phyloP scores from a whole-genome alignment of 2,329 filamentous ascomycete species.

The Colletotrichum sp. region DNA sequence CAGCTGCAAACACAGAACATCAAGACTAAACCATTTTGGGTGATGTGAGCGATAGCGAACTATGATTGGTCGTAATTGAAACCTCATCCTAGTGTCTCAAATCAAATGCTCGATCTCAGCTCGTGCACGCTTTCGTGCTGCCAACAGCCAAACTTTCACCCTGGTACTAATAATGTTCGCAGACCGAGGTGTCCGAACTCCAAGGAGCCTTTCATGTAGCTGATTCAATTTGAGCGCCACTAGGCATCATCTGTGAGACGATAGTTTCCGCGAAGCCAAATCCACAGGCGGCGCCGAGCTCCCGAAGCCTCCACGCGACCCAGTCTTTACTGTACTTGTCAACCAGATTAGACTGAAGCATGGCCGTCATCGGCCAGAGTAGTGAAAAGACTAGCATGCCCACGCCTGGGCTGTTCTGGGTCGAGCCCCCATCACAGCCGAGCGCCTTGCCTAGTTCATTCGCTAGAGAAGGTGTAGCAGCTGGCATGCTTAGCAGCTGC shows the following conservation, averaged over 20 bases:
- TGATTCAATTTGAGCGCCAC: neutral
- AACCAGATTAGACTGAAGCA: neutral
- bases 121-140: neutral
- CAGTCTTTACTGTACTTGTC: neutral
- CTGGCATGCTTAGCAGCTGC: neutral
- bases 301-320: neutral
- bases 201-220: neutral
- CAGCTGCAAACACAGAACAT: neutral
- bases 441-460: neutral
- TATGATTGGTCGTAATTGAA: neutral
- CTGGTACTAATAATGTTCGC: neutral
- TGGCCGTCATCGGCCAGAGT: neutral
- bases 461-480: neutral
- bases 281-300: neutral
- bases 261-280: neutral
- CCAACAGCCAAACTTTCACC: neutral
- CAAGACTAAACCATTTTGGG: neutral
- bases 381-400: neutral
- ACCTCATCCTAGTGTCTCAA: neutral
- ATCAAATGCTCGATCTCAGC: neutral
- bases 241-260: neutral
- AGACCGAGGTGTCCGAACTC: neutral
- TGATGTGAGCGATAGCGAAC: neutral
- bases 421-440: neutral
- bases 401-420: neutral